Evolutionary conservation across 2,329 filamentous ascomycete species (phyloP), one percentile per base, ranked within the genome.

Genomic region (Ophiocordyceps polyrhachis-furcata): DNA sequence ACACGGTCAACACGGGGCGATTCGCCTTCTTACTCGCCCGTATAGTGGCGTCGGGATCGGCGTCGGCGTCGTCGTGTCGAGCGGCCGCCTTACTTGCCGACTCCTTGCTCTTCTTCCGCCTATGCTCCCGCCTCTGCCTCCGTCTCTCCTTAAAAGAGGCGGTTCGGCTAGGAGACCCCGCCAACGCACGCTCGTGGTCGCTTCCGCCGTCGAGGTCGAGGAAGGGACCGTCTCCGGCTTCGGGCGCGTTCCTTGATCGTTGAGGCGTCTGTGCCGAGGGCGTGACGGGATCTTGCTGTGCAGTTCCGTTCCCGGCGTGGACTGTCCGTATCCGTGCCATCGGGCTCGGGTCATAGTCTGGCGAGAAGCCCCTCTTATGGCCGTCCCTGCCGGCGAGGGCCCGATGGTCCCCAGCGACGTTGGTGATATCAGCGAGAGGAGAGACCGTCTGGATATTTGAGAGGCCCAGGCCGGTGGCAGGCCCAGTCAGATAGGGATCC

Each of bases 241-340:
- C 57, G 23, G 54, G 51, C 15, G 51, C 44, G 29, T 51, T 55
- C 2, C 56, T 45, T 15, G 54, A 57, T 9, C 57, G 56, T 38
- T 60, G 56, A 1, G 60, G 55, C 59, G 2, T 67, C 63, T 0
- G 63, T 64, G 7, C 62, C 59, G 25, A 20, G n/a, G 40, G 32
- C 15, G 32, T n/a, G 14, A 17, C 14, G 15, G 32, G 14, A n/a
- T 48, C 48, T 29, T 42, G 49, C 32, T 47, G 45, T 35, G 44
- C 31, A 37, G 45, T 42, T 31, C 54, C 49, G 42, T 55, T 50
- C 14, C 59, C 59, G 11, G 67, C 65, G 35, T 69, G 67, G 32
- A 83, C 74, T n/a, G 71, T 63, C 45, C 79, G 73, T 38, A 86
- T 82, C n/a, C 75, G 77, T 25, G 82, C 79, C 56, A 75, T 80